Evolutionary conservation across 805 yeast genomes (phyloP).

Genomic region (Dipodascopsis uninucleata): DNA sequence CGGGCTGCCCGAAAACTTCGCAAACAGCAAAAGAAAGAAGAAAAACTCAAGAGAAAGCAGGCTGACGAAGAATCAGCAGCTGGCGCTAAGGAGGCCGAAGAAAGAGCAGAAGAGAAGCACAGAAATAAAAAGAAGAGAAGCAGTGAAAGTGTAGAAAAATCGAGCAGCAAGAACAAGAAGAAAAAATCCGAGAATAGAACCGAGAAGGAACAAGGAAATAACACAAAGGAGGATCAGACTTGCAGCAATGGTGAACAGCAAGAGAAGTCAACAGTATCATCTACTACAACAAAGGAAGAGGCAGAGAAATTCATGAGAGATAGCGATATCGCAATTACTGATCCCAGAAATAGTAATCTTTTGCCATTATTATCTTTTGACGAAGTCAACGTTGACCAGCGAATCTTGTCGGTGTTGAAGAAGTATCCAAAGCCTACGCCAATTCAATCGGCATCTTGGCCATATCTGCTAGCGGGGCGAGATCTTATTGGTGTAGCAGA

Average conservation of each 20-base stretch:
- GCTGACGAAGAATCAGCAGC: constrained; percentile 37
- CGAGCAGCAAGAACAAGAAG: constrained; percentile 34
- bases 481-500: constrained; percentile 98
- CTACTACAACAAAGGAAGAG: constrained; percentile 47
- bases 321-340: constrained; percentile 79
- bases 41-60: constrained; percentile 41
- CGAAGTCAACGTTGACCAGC: constrained; percentile 52
- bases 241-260: constrained; percentile 5
- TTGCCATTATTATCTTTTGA: constrained; percentile 70
- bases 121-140: constrained; percentile 33
- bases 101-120: constrained; percentile 32
- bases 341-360: constrained; percentile 49
- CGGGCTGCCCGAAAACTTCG: constrained; percentile 32
- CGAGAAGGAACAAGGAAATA: constrained; percentile 40
- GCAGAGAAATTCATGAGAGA: constrained; percentile 58
- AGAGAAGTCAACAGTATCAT: constrained; percentile 38
- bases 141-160: constrained; percentile 34
- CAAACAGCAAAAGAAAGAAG: constrained; percentile 39
- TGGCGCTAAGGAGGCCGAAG: constrained; percentile 32
- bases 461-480: constrained; percentile 67
- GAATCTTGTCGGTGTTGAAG: constrained; percentile 57
- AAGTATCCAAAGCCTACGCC: constrained; percentile 91
- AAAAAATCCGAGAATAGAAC: constrained; percentile 40
- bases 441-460: constrained; percentile 94
- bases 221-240: constrained; percentile 29